A percentile compares a stretch with the other conserved stretches of the same genome.
Evolutionary conservation across 179 eudicot species (phyloP).

Genomic region (Spergularia azorica): DNA sequence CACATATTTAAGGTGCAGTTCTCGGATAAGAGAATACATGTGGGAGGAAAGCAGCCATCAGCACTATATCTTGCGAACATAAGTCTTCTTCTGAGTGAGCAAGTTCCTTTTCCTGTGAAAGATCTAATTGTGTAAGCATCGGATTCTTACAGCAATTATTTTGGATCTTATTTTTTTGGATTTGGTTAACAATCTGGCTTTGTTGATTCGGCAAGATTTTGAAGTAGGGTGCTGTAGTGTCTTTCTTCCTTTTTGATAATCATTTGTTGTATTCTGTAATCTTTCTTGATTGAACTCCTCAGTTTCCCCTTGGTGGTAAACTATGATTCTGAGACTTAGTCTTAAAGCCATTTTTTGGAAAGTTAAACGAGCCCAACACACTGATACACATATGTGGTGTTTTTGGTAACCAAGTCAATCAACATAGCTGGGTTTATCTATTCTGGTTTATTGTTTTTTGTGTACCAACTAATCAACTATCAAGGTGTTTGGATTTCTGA

Average conservation of each 20-base stretch:
- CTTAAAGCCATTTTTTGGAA: neutral
- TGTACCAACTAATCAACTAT: neutral
- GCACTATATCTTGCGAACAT: conserved; percentile 65
- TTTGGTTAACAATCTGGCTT: neutral
- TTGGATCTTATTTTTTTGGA: neutral
- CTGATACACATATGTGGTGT: neutral
- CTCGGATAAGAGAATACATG: conserved; percentile 69
- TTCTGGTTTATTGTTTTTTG: neutral
- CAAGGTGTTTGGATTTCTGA: neutral
- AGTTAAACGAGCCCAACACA: neutral
- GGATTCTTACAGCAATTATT: conserved; percentile 6
- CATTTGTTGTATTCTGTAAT: neutral
- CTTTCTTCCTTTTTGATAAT: neutral
- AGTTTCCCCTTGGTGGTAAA: neutral
- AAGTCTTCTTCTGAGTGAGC: conserved; percentile 78
- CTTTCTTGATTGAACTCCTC: neutral
- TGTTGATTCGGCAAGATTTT: conserved; percentile 3
- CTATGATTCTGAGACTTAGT: neutral
- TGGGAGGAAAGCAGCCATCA: conserved; percentile 95
- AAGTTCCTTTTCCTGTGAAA: conserved; percentile 70
- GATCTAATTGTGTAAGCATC: conserved; percentile 63
- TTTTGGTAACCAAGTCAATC: neutral
- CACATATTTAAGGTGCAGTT: conserved; percentile 88
- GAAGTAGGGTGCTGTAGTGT: neutral
- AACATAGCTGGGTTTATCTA: neutral